phyloP scores from a whole-genome alignment of 257 asterid species.

The Salvia miltiorrhiza region DNA sequence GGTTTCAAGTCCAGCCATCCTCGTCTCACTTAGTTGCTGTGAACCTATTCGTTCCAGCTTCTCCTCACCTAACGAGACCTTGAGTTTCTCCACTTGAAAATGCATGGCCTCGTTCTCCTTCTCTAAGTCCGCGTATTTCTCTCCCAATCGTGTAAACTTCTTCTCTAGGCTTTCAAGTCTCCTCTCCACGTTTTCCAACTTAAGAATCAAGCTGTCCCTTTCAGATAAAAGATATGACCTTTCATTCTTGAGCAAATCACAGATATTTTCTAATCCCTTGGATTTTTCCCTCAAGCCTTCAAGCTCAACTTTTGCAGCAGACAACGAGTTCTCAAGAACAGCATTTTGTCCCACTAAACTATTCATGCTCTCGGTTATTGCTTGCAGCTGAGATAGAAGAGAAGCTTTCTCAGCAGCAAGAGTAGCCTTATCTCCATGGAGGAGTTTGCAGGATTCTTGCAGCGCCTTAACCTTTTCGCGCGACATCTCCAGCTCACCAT shows the following conservation, averaged over 20 bases:
- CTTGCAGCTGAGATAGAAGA: slow-evolving; percentile 69
- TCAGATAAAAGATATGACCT: slow-evolving; percentile 59
- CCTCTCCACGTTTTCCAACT: slow-evolving; percentile 62
- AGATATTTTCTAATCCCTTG: slow-evolving; percentile 73
- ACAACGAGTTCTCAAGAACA: slow-evolving; percentile 72
- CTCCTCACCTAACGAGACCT: slow-evolving; percentile 52
- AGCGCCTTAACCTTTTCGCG: slow-evolving; percentile 38
- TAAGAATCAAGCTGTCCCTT: slow-evolving; percentile 49
- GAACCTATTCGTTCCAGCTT: slow-evolving; percentile 62
- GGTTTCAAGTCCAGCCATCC: slow-evolving; percentile 61
- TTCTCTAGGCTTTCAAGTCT: slow-evolving; percentile 57
- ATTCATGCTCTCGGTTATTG: slow-evolving; percentile 71
- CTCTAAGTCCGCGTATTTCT: slow-evolving; percentile 59
- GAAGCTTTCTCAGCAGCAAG: slow-evolving; percentile 78
- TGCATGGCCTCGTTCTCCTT: slow-evolving; percentile 66
- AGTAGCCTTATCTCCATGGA: slow-evolving; percentile 55
- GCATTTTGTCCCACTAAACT: slow-evolving; percentile 67
- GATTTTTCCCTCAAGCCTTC: slow-evolving; percentile 93
- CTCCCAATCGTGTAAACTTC: slow-evolving; percentile 63
- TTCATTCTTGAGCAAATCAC: slow-evolving; percentile 73
- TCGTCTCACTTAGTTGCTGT: slow-evolving; percentile 47
- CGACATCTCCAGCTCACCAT: slow-evolving; percentile 53
- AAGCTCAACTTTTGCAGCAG: slow-evolving; percentile 67
- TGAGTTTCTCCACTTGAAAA: slow-evolving; percentile 54
- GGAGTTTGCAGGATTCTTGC: slow-evolving; percentile 56